Percentiles rank a stretch among this genome's conserved stretches.
These are phyloP conservation scores for Beverwykella pulmonaria DNA, from an alignment of 495 filamentous ascomycete species.

Conservation along the genomic window DNA sequence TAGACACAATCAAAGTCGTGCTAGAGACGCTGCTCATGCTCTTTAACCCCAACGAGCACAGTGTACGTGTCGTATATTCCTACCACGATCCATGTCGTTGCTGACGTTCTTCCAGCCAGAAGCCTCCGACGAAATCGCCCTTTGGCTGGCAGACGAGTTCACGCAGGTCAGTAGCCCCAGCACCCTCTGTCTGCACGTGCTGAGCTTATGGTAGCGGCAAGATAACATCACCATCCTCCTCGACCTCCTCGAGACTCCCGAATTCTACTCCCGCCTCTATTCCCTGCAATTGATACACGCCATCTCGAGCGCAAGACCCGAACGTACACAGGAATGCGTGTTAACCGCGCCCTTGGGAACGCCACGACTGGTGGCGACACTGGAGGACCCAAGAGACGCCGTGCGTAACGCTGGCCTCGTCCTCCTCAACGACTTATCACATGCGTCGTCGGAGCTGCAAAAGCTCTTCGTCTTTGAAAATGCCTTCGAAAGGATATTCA, in stretches of 20 bases:
- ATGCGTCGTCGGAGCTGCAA: constrained; percentile 77
- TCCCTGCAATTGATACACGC: constrained; percentile 87
- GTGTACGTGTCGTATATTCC: constrained; percentile 54
- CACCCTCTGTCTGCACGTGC: constrained; percentile 26
- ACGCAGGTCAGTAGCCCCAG: constrained; percentile 67
- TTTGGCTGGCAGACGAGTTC: constrained; percentile 98
- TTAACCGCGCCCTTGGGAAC: constrained; percentile 86
- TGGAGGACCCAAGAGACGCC: constrained; percentile 86
- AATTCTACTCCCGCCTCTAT: constrained; percentile 94
- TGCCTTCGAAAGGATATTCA: constrained; percentile 84
- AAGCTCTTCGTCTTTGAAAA: constrained; percentile 95
- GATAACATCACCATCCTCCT: constrained; percentile 93
- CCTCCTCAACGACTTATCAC: constrained; percentile 69
- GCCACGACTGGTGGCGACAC: constrained; percentile 75
- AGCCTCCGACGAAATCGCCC: constrained; percentile 92
- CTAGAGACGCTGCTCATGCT: constrained; percentile 94
- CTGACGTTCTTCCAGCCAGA: constrained; percentile 66
- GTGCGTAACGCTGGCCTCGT: constrained; percentile 79
- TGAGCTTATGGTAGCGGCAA: constrained; percentile 71
- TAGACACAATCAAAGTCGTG: constrained; percentile 92
- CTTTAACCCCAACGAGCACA: constrained; percentile 73
- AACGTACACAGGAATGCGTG: constrained; percentile 94
- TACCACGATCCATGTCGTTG: neutral
- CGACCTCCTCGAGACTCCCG: constrained; percentile 80
- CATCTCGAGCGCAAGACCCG: constrained; percentile 81